Conservation (phyloP, 257 asterid genomes). For the Solanum sejunctum region DNA sequence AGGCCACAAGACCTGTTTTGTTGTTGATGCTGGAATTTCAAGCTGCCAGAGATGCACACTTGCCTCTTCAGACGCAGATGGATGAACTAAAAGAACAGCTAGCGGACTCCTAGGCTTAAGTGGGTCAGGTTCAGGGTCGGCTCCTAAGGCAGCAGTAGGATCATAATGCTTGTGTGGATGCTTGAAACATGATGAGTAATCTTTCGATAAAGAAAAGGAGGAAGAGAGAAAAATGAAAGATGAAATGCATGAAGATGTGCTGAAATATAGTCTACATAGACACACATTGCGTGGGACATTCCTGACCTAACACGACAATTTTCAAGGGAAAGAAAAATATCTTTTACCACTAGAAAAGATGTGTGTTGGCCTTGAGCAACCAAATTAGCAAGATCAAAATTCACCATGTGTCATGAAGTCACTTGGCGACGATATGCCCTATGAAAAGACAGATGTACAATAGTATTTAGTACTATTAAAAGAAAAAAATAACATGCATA, state of each 20-base stretch:
- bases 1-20: too few relatives aligned
- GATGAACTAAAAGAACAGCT: too few relatives aligned
- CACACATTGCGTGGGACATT: too few relatives aligned
- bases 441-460: not conserved
- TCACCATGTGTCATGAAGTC: slow-evolving; percentile 17
- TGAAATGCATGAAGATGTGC: not conserved
- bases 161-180: not conserved
- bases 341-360: slow-evolving; percentile 5
- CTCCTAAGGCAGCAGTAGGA: too few relatives aligned
- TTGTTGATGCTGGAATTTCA: too few relatives aligned
- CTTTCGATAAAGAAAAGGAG: not conserved
- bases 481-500: not conserved
- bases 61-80: too few relatives aligned
- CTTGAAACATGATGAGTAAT: not conserved
- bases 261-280: too few relatives aligned
- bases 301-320: not conserved
- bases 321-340: not conserved
- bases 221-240: not conserved
- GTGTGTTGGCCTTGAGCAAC: slow-evolving; percentile 22
- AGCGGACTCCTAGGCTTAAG: too few relatives aligned
- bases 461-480: not conserved
- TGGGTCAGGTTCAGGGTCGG: too few relatives aligned
- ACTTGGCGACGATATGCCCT: not conserved
- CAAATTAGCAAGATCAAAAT: not conserved
- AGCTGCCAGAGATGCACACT: too few relatives aligned